Evolutionary conservation across 2,329 filamentous ascomycete species (phyloP).

Genomic region (Tolypocladium inflatum): DNA sequence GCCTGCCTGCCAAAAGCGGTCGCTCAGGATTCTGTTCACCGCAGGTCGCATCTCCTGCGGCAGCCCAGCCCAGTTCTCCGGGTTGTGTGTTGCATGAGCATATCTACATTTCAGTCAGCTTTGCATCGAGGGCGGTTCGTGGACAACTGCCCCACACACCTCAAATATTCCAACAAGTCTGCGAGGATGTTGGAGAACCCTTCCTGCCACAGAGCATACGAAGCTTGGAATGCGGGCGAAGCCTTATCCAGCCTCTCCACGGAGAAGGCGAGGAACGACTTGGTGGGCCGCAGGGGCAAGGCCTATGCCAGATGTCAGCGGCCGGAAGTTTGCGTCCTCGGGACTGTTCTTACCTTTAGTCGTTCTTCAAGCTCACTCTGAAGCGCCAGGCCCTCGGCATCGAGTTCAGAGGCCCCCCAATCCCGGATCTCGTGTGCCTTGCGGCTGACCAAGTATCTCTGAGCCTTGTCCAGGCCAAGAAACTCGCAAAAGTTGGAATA

Average conservation of each 20-base stretch:
- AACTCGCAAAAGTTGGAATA: conserved; percentile 73
- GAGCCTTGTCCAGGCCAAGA: conserved; percentile 70
- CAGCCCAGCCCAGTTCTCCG: conserved; percentile 70
- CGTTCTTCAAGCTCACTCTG: conserved; percentile 72
- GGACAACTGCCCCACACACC: conserved; percentile 28
- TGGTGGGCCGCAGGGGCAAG: conserved; percentile 77
- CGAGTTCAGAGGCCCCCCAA: conserved; percentile 71
- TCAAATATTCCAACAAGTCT: conserved; percentile 74
- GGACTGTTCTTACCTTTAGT: conserved; percentile 43
- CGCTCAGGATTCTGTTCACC: conserved; percentile 76
- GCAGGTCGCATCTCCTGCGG: conserved; percentile 67
- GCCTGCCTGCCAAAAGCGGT: conserved; percentile 96
- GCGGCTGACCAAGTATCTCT: conserved; percentile 65
- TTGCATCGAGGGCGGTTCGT: neutral
- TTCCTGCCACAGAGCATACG: conserved; percentile 76
- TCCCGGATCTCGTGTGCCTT: conserved; percentile 69
- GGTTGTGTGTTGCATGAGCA: conserved; percentile 85
- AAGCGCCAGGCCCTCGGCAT: conserved; percentile 67
- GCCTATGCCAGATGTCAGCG: conserved; percentile 29
- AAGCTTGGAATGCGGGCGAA: conserved; percentile 63
- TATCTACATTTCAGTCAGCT: conserved; percentile 39
- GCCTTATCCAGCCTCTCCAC: conserved; percentile 78
- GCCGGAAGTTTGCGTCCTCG: neutral
- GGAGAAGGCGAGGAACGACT: conserved; percentile 84
- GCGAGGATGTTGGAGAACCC: conserved; percentile 76